A percentile compares a stretch with the other conserved stretches of the same genome.
These are phyloP conservation scores for Pyrenophora seminiperda DNA, from an alignment of 2,329 filamentous ascomycete species.

Conservation along the genomic window DNA sequence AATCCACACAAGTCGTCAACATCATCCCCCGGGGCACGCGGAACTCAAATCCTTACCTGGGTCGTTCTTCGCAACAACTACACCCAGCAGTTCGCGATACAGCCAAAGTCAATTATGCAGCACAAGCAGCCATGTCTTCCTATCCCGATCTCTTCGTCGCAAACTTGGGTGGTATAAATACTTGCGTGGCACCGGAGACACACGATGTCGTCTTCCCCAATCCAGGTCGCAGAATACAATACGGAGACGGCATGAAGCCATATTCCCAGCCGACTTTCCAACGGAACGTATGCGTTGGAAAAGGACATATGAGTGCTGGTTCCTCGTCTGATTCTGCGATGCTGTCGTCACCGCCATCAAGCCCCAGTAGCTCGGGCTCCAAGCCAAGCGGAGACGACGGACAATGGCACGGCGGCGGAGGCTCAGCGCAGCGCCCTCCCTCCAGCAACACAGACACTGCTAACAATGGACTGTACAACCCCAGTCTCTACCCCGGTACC, in stretches of 20 bases:
- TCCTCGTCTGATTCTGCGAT: constrained; percentile 11
- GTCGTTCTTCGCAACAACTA: neutral
- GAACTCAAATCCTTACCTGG: neutral
- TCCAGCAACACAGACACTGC: neutral
- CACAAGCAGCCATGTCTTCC: constrained; percentile 33
- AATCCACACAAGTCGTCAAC: constrained; percentile 62
- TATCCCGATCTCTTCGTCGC: constrained; percentile 54
- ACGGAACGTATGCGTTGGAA: constrained; percentile 26
- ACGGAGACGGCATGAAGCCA: constrained; percentile 41
- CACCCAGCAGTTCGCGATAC: neutral
- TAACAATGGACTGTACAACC: too few relatives aligned
- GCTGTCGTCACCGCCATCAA: constrained; percentile 9
- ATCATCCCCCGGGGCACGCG: constrained; percentile 49
- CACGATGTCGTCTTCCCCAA: constrained; percentile 49
- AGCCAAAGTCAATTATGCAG: constrained; percentile 22
- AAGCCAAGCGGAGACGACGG: constrained; percentile 12
- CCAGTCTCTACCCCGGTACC: too few relatives aligned
- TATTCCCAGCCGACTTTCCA: constrained; percentile 18
- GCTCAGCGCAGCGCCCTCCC: neutral
- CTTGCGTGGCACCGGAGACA: constrained; percentile 48
- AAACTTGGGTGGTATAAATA: constrained; percentile 50
- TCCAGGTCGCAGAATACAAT: constrained; percentile 50
- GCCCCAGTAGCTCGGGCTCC: neutral
- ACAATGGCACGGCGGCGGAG: constrained; percentile 20
- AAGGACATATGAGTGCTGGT: constrained; percentile 22